Base-by-base conservation (phyloP, 768 basidiomycete genomes). In the Rhizopogon vesiculosus region DNA sequence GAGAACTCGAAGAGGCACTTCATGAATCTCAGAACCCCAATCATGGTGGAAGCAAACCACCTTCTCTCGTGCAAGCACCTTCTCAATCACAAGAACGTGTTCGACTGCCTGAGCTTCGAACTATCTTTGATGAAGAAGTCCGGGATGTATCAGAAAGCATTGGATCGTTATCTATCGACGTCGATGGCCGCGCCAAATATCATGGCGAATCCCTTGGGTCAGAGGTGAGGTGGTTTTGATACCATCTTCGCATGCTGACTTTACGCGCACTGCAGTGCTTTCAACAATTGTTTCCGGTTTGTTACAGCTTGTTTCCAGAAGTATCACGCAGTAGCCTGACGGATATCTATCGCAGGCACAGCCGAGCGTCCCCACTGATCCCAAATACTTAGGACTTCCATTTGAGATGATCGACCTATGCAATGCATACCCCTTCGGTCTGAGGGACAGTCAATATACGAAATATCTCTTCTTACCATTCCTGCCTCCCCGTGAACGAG, bases 351-450 rank as follows among this genome's bases (percentile, higher is more conserved):
- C 39, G 25, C 59, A 35, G 42, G 38, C 33, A 41, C 35, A 22
- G 35, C 48, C 22, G 48, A 49, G 35, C 15, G 15, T 22, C 15
- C 54, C 57, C 22, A 46, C 51, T 42, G 59, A 69, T 16, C 61
- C 64, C 12, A 59, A 63, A 43, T 50, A 61, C 39, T 51, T 77
- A 33, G 66, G 73, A 40, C 67, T 82, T 38, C 77, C 80, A 8
- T 50, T 51, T 10, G 78, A 79, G 54, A 71, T 82, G 25, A 56
- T 76, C 19, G 70, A 74, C 15, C 72, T 82, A 7, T 72, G 74
- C 61, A 69, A 76, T 42, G 73, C 80, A 5, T 82, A 79, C 59
- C 81, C 81, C 8, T 74, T 80, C 31, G 81, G 80, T 18, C 56
- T 77, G 50, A 72, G 66, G 35, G 75, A 76, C 42, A 69, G 68